Percentiles rank a stretch among this genome's conserved stretches.
These are phyloP conservation scores for Trifolium fragiferum DNA, from an alignment of 306 rosid species.

Conservation along the genomic window DNA sequence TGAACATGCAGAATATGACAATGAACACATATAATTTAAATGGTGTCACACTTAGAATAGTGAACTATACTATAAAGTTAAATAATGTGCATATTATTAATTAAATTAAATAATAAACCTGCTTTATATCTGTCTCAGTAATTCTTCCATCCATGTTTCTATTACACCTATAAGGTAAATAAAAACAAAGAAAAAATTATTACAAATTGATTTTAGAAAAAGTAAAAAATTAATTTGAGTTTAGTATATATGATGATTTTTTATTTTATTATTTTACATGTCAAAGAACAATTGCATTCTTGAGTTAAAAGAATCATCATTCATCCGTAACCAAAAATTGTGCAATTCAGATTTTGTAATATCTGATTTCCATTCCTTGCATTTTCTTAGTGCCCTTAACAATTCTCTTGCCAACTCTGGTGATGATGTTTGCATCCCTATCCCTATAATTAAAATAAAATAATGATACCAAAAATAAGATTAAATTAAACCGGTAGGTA, in stretches of 20 bases:
- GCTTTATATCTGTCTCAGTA: conserved; percentile 63
- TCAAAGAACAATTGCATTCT: conserved; percentile 74
- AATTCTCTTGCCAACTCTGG: conserved; percentile 70
- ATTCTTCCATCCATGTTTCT: conserved; percentile 80
- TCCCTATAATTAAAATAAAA: background rate
- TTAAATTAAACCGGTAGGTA: conserved; percentile 27
- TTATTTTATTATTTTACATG: conserved; percentile 59
- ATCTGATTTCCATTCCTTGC: conserved; percentile 56
- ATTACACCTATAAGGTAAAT: conserved; percentile 65
- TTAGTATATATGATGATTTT: background rate
- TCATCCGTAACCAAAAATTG: conserved; percentile 62
- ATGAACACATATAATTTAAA: background rate
- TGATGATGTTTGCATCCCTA: conserved; percentile 74
- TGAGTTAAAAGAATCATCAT: conserved; percentile 56
- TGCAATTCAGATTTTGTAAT: conserved; percentile 68
- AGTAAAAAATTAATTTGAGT: background rate
- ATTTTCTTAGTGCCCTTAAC: conserved; percentile 66
- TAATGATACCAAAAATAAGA: conserved; percentile 29
- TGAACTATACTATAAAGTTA: background rate
- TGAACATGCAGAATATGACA: background rate
- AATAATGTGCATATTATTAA: background rate
- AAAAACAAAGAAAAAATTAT: conserved; percentile 5
- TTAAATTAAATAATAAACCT: conserved; percentile 51
- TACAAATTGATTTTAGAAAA: background rate
- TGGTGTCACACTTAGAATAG: background rate